Percentiles rank a stretch among this genome's conserved stretches.
Conservation (phyloP, 257 asterid genomes). For the Avicennia marina region DNA sequence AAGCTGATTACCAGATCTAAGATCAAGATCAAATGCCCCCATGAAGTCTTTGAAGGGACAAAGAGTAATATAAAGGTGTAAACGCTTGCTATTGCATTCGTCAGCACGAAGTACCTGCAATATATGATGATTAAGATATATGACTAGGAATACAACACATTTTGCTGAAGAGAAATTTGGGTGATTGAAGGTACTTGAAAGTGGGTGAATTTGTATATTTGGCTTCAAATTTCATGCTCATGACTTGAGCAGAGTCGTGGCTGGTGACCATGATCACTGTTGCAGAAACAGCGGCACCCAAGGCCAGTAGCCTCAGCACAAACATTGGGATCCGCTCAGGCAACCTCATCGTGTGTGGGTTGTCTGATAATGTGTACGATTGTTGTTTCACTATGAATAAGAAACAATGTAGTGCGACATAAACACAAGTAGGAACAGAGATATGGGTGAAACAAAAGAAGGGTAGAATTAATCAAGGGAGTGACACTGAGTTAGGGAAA, state of each 20-base stretch:
- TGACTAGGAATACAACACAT: neutral
- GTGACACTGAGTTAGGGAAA: too few relatives aligned
- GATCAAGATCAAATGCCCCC: conserved; percentile 44
- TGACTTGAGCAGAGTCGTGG: conserved; percentile 52
- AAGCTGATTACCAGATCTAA: conserved; percentile 46
- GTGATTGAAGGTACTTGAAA: conserved; percentile 40
- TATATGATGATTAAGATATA: neutral
- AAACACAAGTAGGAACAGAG: too few relatives aligned
- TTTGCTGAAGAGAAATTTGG: neutral
- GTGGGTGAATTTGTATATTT: conserved; percentile 60
- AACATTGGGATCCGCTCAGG: conserved; percentile 44
- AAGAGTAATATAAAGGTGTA: conserved; percentile 56
- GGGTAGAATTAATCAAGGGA: too few relatives aligned
- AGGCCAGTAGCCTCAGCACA: conserved; percentile 65
- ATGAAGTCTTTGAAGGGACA: conserved; percentile 42
- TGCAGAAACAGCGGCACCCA: conserved; percentile 57
- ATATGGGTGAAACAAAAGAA: too few relatives aligned
- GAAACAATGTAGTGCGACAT: too few relatives aligned
- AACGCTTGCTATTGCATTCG: conserved; percentile 58
- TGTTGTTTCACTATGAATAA: too few relatives aligned
- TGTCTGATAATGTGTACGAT: too few relatives aligned
- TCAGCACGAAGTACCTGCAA: conserved; percentile 57
- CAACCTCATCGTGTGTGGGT: conserved; percentile 31
- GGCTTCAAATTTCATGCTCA: conserved; percentile 65
- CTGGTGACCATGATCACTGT: conserved; percentile 53